Base-by-base conservation (phyloP, 345 rosid species). In the Lepidium aucheri region DNA sequence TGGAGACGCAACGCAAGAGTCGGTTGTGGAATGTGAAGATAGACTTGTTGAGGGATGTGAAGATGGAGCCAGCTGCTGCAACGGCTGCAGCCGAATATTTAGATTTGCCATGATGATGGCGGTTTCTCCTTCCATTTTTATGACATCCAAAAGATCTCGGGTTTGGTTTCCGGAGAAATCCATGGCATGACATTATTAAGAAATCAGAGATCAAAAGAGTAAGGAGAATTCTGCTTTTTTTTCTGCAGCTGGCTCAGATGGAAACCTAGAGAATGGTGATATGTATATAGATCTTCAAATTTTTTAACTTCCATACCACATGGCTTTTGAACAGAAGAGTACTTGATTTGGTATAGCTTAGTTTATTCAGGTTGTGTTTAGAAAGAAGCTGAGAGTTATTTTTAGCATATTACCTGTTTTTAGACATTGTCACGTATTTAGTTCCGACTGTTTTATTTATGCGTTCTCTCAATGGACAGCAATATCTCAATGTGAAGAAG, bases 21-120 rank as follows among this genome's bases (percentile, higher is more conserved):
- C 92, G 95, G 62, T 84, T 86, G 69, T 77, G 86, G 77, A 88
- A 88, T 9, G 84, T 80, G 74, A 50, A 73, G 66, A 87, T 42
- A 9, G 94, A 86, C 72, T 40, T 81, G 80, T 85, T 86, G 60
- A 93, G 80, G 39, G 90, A 76, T 5, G 81, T 40, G 53, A 94
- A 45, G 9, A 90, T 51, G 65, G 82, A 60, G 75, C 82, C 77
- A 34, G 96, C 64, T 39, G 64, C 76, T 15, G 65, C 72, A 15
- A 73, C 61, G 2, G 69, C 53, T 0, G 82, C 54, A 50, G 80
- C 60, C 13, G 78, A 76, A 60, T 38, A 58, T 69, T 36, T 43
- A 6, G 79, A 46, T 4, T 54, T 80, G 41, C 50, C 57, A 54
- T 32, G 76, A 30, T 46, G 68, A 47, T 32, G 39, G 17, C 2